Evolutionary conservation across 2,329 filamentous ascomycete species (phyloP), one percentile per base, ranked within the genome.

Genomic region (Calonectria hawksworthii): DNA sequence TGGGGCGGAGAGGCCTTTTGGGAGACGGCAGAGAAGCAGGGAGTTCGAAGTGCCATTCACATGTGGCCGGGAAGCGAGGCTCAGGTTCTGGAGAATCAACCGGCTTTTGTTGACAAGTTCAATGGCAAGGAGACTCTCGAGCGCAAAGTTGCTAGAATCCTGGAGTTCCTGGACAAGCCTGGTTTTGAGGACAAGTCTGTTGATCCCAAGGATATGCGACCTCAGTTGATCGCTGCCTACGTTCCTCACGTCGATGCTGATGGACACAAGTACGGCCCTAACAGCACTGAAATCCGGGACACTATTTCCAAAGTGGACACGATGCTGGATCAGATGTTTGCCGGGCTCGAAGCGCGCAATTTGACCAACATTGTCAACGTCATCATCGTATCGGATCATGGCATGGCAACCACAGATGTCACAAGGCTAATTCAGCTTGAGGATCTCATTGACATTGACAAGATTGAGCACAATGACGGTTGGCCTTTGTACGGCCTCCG

Each of bases 31-130:
- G 97, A 99, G 86, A 92, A 91, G 72, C 94, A 95, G 79, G 94
- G 94, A 8, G 88, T 98, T 38, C 91, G 92, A 72, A 92, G 93
- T 36, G 97, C 95, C 0, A 92, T 99, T 32, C 97, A 99, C 84
- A 99, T 99, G 97, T 99, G 97, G 97, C 97, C 97, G 1, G 97
- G 97, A 2, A 98, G 95, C 54, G 97, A 99, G 86, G 96, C 96
- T 8, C 93, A 95, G 83, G 94, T 98, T 75, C 89, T 92, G 16
- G 88, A 90, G n/a, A 88, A 93, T 23, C 93, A 96, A 76, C 95
- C 96, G 3, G 93, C 92, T 13, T 95, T 95, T 81, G 84, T 99
- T 64, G 97, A 99, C 86, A 93, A 92, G 80, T 99, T 91, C 86
- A 96, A 98, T 79, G 93, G 92, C 11, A 90, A 93, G 0, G 96